phyloP scores from a whole-genome alignment of 768 basidiomycete genomes.

The Obba rivulosa region DNA sequence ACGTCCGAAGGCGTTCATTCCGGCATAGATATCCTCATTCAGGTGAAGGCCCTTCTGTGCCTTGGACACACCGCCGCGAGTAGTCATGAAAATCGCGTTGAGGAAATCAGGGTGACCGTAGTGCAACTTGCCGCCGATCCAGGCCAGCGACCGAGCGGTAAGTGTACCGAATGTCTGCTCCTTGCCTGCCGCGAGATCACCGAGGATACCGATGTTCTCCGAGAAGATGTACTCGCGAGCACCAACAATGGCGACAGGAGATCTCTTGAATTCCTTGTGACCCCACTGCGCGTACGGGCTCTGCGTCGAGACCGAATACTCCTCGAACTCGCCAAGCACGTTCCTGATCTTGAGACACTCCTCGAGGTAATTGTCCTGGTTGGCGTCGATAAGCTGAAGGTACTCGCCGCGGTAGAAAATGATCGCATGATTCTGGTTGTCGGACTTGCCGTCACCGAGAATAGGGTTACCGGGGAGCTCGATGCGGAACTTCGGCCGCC shows the following conservation, averaged over 20 bases:
- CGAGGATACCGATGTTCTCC: constrained; percentile 98
- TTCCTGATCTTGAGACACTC: constrained; percentile 99
- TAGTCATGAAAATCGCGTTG: constrained; percentile 96
- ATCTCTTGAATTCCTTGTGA: constrained; percentile 78
- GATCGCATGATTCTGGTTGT: constrained; percentile 99
- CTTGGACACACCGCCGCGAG: constrained; percentile 97
- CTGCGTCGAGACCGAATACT: constrained; percentile 78
- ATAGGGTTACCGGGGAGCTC: constrained; percentile 99
- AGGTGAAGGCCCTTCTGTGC: constrained; percentile 99
- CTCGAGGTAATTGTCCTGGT: constrained; percentile 99
- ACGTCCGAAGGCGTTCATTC: constrained; percentile 97
- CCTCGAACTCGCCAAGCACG: constrained; percentile 96
- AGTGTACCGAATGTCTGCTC: constrained; percentile 99
- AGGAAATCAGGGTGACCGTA: constrained; percentile 99
- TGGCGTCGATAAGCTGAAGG: constrained; percentile 98
- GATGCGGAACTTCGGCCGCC: constrained; percentile 95
- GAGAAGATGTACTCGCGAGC: constrained; percentile 99
- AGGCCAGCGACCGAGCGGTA: constrained; percentile 91
- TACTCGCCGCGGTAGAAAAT: constrained; percentile 99
- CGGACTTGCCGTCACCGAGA: constrained; percentile 97
- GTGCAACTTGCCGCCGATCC: constrained; percentile 97
- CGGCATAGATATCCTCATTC: constrained; percentile 99
- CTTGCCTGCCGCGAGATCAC: constrained; percentile 97
- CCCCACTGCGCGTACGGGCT: constrained; percentile 91
- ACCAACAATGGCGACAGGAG: constrained; percentile 96